Evolutionary conservation across 306 rosid genomes (phyloP), one percentile per base, ranked within the genome.

Genomic region (Cucurbita maxima): DNA sequence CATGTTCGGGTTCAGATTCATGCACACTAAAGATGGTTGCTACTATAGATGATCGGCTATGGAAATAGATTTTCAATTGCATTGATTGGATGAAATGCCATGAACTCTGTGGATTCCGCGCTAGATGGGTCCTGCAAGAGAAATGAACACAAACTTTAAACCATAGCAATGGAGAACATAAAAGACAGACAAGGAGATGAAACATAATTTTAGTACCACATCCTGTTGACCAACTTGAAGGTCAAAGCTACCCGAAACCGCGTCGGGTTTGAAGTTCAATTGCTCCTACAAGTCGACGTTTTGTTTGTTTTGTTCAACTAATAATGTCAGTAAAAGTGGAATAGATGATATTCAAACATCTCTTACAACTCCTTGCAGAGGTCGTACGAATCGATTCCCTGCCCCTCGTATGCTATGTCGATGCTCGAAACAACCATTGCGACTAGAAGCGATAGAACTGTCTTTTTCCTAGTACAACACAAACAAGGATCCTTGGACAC

Each of bases 311-410:
- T 30, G 51, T 18, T 60, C 36, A 19, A 64, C 53, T 18, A 19
- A 4, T n/a, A 19, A 44, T 43, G 50, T 16, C 70, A 62, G 4
- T 40, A 53, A 63, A n/a, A 63, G 10, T 64, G 40, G 40, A 45
- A 67, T 55, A 44, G 19, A 45, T 68, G 38, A 45, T 15, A 48
- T 62, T 13, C 37, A 0, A 80, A 41, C 59, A 50, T 36, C 78
- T 37, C 78, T 76, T 83, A 84, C 89, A 85, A 84, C 76, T 76
- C 68, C 82, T 22, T 79, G 73, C 85, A 81, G 22, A 13, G 12
- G 20, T 1, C 15, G 5, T 11, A 63, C 25, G 75, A 38, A 47
- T 83, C 60, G 25, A 56, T 76, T 76, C 76, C 87, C 81, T 56
- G 77, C 37, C 83, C 83, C 73, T 62, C 44, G 81, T 45, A 58